A percentile compares a stretch with the other conserved stretches of the same genome.
Conservation (phyloP, 148 eudicot species). For the Linanthus parryae region DNA sequence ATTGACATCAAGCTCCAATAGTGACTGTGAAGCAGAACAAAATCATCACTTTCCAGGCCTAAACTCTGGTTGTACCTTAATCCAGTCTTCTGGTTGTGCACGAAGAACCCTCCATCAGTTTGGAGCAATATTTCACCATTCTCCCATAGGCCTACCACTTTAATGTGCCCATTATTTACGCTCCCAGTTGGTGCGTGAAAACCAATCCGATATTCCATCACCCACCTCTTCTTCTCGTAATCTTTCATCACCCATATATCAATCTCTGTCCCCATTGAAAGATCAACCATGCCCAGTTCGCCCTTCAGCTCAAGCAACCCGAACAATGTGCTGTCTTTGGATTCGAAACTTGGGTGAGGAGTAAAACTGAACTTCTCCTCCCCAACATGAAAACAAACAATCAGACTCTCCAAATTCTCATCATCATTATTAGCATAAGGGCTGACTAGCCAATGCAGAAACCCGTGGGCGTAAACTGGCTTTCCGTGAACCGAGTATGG, state of each 20-base stretch:
- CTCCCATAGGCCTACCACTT: not conserved
- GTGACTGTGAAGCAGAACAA: not conserved
- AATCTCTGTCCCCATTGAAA: not conserved
- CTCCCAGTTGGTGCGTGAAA: conserved; percentile 3
- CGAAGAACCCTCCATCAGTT: not conserved
- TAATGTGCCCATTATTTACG: not conserved
- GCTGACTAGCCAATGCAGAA: conserved; percentile 10
- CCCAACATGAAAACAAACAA: conserved; percentile 6
- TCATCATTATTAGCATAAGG: not conserved
- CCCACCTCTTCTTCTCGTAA: not conserved
- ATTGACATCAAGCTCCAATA: not conserved
- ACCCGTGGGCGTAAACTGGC: conserved; percentile 8
- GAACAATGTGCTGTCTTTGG: not conserved
- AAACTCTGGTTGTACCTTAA: conserved; percentile 5
- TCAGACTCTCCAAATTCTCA: not conserved
- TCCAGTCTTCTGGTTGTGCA: not conserved
- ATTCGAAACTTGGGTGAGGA: conserved; percentile 2
- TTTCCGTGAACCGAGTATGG: not conserved
- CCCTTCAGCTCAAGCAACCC: conserved; percentile 9
- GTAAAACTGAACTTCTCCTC: conserved; percentile 9
- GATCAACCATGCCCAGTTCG: conserved; percentile 7
- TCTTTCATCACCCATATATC: not conserved
- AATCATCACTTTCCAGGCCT: conserved; percentile 3
- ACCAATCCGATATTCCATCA: not conserved
- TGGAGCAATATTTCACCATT: conserved; percentile 1